Conservation (phyloP, 345 rosid genomes). For the Salix caprea region DNA sequence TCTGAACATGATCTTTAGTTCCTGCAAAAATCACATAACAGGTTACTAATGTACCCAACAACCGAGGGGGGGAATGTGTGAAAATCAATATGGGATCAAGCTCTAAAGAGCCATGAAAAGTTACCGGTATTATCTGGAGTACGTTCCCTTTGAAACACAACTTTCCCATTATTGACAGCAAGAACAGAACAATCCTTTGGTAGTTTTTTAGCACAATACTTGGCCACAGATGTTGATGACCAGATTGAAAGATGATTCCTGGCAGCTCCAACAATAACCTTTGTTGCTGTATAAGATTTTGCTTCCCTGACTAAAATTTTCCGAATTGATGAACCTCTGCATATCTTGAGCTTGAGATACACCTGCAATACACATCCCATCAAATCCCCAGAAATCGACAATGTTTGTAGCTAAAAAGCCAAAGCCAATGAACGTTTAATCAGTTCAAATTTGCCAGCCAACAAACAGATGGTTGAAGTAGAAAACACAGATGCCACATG, state of each 20-base stretch:
- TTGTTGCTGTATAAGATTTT: constrained; percentile 16
- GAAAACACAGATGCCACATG: neutral
- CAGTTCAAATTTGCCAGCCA: constrained; percentile 3
- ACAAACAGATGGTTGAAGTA: constrained; percentile 4
- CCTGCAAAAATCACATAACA: constrained; percentile 35
- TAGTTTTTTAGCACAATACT: constrained; percentile 27
- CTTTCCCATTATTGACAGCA: constrained; percentile 28
- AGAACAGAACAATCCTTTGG: constrained; percentile 20
- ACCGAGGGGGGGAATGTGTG: neutral
- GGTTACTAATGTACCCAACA: neutral
- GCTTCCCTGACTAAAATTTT: constrained; percentile 29
- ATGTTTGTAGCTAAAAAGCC: neutral
- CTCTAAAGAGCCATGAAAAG: neutral
- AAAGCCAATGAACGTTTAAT: neutral
- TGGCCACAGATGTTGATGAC: constrained; percentile 25
- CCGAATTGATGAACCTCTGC: constrained; percentile 27
- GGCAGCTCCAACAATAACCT: constrained; percentile 22
- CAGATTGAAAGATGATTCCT: constrained; percentile 15
- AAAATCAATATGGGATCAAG: neutral
- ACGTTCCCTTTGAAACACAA: constrained; percentile 22
- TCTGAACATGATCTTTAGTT: constrained; percentile 37
- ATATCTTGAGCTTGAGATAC: constrained; percentile 32
- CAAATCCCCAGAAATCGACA: neutral
- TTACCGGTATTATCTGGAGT: neutral
- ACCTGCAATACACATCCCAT: constrained; percentile 20